Evolutionary conservation across 2,329 filamentous ascomycete genomes (phyloP), one percentile per base, ranked within the genome.

Genomic region (Colletotrichum orchidophilum): DNA sequence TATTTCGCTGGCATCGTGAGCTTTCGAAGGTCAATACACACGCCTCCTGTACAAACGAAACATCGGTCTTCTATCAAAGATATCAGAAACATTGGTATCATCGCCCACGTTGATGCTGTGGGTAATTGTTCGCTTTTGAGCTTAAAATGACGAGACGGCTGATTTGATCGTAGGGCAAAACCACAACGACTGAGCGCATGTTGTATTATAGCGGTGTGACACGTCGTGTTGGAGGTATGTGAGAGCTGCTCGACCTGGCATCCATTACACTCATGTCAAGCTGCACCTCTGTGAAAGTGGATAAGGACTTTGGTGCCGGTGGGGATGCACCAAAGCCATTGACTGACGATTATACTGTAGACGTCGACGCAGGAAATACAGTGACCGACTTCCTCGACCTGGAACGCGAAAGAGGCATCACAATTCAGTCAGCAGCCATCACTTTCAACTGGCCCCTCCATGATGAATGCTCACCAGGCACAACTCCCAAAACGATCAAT

Each of bases 101-200:
- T 99, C 81, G 96, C 96, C 71, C 96, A 99, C 81, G 97, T 99
- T 74, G 96, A 98, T 90, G 96, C 96, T 67, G 88, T 90, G 81
- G 66, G 87, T 80, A 13, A 4, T 18, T 31, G 31, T n/a, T 64
- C 31, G 55, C 2, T 11, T 21, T 31, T 11, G 21, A n/a, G 49
- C 11, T 24, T 50, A n/a, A 49, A 7, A 7, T 52, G 7, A 27
- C 42, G 26, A 31, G 39, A 75, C 77, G 18, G 78, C 71, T 31
- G 53, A 71, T 31, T 9, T 15, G 18, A 3, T 13, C 21, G 9
- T 63, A 90, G 88, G 96, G 96, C 9, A 99, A 99, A 86, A 99
- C 96, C 1, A 98, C 96, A 0, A 99, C 96, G 0, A 98, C 96
- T 3, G 96, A 99, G 90, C 95, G 96, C 70, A 98, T 98, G 96